Base-by-base conservation (phyloP, 345 rosid genomes). In the Sonneratia alba region DNA sequence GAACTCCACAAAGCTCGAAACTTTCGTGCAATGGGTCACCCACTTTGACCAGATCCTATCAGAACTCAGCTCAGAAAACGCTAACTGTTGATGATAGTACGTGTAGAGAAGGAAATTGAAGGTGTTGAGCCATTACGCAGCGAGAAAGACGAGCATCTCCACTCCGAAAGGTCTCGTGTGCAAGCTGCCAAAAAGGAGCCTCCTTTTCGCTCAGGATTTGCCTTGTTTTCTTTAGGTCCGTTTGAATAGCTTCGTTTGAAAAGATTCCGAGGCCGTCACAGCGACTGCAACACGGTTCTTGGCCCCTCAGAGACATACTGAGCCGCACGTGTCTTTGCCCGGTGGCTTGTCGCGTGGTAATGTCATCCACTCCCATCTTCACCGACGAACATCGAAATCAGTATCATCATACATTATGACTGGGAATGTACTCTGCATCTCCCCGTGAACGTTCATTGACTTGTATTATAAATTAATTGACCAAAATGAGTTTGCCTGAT, bases 41-140 rank as follows among this genome's bases (percentile, higher is more conserved):
- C 19, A 34, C 49, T 66, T 40, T 38, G 81, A 78, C 78, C 80
- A 56, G 80, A 81, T 78, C 83, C 78, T 72, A 78, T 37, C 70
- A 27, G 21, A 67, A 72, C 71, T 56, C 68, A 57, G 73, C 67
- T 63, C 65, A 40, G 67, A 13, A 68, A 72, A 45, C 53, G 57
- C 40, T 15, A 63, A 78, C 81, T 71, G 70, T 55, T 56, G 2
- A 62, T 53, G 53, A 43, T 32, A 62, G 71, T 27, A 27, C 32
- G 32, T 27, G 32, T 27, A 62, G 51, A 56, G n/a, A 22, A 12
- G 61, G 51, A 36, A 57, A 32, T 13, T 13, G 67, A 34, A 56
- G 56, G 32, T 76, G 68, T 73, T 84, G 81, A 80, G 81, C 78
- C 56, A 66, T 64, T 10, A 73, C 72, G 63, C 62, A 27, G 32